These are phyloP conservation scores for Xylariaceae sp. DNA, from an alignment of 2,329 filamentous ascomycete genomes.

Conservation along the genomic window DNA sequence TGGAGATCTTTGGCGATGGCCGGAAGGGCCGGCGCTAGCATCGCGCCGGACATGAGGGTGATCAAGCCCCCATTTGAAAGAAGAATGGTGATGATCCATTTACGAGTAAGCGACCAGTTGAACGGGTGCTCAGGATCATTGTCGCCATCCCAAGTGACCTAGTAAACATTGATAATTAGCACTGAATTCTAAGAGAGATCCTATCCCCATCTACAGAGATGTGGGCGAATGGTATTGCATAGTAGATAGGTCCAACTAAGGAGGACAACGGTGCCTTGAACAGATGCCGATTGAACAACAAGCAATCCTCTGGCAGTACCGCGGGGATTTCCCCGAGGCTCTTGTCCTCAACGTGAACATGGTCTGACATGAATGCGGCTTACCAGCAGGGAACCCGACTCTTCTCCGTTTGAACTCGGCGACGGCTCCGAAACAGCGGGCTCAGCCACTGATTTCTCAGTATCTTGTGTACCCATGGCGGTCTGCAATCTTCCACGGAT, in stretches of 20 bases:
- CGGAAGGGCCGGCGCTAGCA: conserved; percentile 22
- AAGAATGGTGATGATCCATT: conserved; percentile 24
- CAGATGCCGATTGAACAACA: too few relatives aligned
- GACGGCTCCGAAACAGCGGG: background rate
- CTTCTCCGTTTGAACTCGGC: background rate
- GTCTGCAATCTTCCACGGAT: background rate
- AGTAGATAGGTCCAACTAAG: too few relatives aligned
- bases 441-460: background rate
- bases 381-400: background rate
- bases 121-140: conserved; percentile 19
- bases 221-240: too few relatives aligned
- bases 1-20: conserved; percentile 16
- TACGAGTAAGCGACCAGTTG: conserved; percentile 20
- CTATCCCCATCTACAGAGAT: background rate
- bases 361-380: background rate
- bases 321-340: background rate
- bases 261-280: too few relatives aligned
- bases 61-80: conserved; percentile 20
- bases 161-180: background rate
- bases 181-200: background rate
- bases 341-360: background rate
- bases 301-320: background rate
- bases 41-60: conserved; percentile 21
- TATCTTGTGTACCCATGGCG: background rate
- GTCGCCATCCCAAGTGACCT: conserved; percentile 24